Percentiles rank a stretch among this genome's conserved stretches.
Conservation (phyloP, 768 basidiomycete genomes). For the Fistulinella prunicolor region DNA sequence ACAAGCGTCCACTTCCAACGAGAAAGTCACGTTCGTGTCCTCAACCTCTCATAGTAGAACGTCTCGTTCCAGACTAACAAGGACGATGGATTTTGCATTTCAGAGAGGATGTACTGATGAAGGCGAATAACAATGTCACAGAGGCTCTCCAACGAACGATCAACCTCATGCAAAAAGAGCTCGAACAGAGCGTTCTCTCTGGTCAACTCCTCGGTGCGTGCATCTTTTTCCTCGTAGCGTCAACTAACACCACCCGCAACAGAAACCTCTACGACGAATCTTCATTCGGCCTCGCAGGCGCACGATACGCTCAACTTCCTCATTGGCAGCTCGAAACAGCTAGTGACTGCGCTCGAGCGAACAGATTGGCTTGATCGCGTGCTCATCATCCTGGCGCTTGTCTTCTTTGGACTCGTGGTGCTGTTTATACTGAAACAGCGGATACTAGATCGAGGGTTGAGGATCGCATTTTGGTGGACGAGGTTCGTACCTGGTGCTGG, state of each 20-base stretch:
- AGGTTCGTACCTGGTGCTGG: slow-evolving; percentile 52
- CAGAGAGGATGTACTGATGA: slow-evolving; percentile 85
- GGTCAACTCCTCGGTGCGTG: slow-evolving; percentile 77
- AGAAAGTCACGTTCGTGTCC: slow-evolving; percentile 58
- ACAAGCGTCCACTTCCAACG: slow-evolving; percentile 42
- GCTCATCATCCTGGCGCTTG: slow-evolving; percentile 73
- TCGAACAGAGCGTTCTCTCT: slow-evolving; percentile 84
- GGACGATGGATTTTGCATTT: neutral
- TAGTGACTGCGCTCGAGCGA: slow-evolving; percentile 85
- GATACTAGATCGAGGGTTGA: slow-evolving; percentile 72
- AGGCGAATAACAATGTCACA: slow-evolving; percentile 86
- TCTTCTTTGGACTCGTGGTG: slow-evolving; percentile 82
- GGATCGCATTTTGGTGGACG: slow-evolving; percentile 88
- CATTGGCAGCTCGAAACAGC: slow-evolving; percentile 75
- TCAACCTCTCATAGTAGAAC: neutral
- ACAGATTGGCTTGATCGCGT: slow-evolving; percentile 92
- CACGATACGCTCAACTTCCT: slow-evolving; percentile 74
- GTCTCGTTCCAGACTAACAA: neutral
- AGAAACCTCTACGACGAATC: slow-evolving; percentile 79
- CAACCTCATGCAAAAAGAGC: slow-evolving; percentile 84
- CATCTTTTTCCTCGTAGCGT: neutral
- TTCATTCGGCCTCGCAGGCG: slow-evolving; percentile 68
- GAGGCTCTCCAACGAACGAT: slow-evolving; percentile 84
- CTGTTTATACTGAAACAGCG: slow-evolving; percentile 88
- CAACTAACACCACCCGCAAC: neutral